Conservation (phyloP, 2,329 filamentous ascomycete genomes). For the Beauveria caledonica region DNA sequence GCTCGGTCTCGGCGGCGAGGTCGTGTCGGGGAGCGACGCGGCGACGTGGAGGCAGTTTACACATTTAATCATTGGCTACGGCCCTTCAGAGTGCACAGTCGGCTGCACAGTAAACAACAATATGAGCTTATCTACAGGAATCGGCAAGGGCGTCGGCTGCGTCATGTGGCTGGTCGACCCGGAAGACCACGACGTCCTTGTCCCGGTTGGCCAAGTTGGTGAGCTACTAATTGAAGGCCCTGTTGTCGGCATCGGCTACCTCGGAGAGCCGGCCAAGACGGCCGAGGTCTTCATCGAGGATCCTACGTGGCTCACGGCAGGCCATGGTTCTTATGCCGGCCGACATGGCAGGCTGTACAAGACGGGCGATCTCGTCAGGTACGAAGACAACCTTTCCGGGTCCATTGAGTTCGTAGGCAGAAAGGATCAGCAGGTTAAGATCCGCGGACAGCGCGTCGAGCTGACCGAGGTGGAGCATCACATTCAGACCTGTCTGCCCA, state of each 20-base stretch:
- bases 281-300: slow-evolving; percentile 48
- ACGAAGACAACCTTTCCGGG: slow-evolving; percentile 44
- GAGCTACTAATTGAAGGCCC: slow-evolving; percentile 50
- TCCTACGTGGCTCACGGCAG: slow-evolving; percentile 41
- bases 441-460: slow-evolving; percentile 58
- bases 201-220: slow-evolving; percentile 40
- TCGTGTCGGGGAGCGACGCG: slow-evolving; percentile 43
- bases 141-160: slow-evolving; percentile 40
- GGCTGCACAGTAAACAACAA: slow-evolving; percentile 41
- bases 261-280: slow-evolving; percentile 50
- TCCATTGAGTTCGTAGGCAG: slow-evolving; percentile 51
- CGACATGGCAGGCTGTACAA: slow-evolving; percentile 44
- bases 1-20: slow-evolving; percentile 42
- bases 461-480: slow-evolving; percentile 46
- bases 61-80: slow-evolving; percentile 43
- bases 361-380: slow-evolving; percentile 51
- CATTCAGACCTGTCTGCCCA: slow-evolving; percentile 35
- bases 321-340: slow-evolving; percentile 27
- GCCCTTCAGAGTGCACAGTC: slow-evolving; percentile 46
- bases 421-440: slow-evolving; percentile 61
- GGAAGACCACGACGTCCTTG: slow-evolving; percentile 36
- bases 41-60: slow-evolving; percentile 38
- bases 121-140: slow-evolving; percentile 33
- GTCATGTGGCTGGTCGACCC: slow-evolving; percentile 45
- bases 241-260: slow-evolving; percentile 54